A percentile compares a stretch with the other conserved stretches of the same genome.
These are phyloP conservation scores for Bocquillonia castaneifolia DNA, from an alignment of 441 rosid genomes.

Conservation along the genomic window DNA sequence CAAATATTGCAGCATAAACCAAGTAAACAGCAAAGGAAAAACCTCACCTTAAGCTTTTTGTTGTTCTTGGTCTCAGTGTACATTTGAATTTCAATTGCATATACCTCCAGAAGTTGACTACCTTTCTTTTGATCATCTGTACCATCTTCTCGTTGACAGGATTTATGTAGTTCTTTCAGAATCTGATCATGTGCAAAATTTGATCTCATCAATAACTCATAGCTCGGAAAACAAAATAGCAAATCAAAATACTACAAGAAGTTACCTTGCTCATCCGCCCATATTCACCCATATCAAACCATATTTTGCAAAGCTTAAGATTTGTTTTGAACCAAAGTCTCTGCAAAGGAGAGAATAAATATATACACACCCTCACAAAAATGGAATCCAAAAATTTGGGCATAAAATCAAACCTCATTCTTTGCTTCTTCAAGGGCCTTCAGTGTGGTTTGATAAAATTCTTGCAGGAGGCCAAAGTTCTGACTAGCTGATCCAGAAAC, in stretches of 20 bases:
- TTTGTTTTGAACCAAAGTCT: constrained; percentile 99
- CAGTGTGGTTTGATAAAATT: constrained; percentile 91
- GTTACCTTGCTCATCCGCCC: constrained; percentile 93
- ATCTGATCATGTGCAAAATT: constrained; percentile 41
- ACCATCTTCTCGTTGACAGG: constrained; percentile 97
- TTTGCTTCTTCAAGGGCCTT: constrained; percentile 99
- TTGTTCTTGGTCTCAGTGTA: constrained; percentile 97
- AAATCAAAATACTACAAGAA: constrained; percentile 4
- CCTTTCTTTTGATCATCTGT: constrained; percentile 99
- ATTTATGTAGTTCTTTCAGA: constrained; percentile 89
- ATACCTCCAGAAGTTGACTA: constrained; percentile 96
- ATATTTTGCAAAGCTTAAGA: constrained; percentile 96
- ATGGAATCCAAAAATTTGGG: background rate
- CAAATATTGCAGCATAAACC: background rate
- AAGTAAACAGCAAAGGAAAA: constrained; percentile 14
- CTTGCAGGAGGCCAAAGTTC: constrained; percentile 76
- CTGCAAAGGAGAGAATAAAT: constrained; percentile 41
- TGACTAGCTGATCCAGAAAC: constrained; percentile 98
- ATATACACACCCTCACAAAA: constrained; percentile 20
- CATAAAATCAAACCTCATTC: constrained; percentile 61
- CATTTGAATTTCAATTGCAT: constrained; percentile 96
- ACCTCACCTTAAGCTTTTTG: constrained; percentile 86
- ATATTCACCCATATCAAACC: constrained; percentile 98
- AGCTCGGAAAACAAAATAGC: background rate
- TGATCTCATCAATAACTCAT: constrained; percentile 2